These are phyloP conservation scores for Fusarium sp. DNA, from an alignment of 2,329 filamentous ascomycete genomes.

Conservation along the genomic window DNA sequence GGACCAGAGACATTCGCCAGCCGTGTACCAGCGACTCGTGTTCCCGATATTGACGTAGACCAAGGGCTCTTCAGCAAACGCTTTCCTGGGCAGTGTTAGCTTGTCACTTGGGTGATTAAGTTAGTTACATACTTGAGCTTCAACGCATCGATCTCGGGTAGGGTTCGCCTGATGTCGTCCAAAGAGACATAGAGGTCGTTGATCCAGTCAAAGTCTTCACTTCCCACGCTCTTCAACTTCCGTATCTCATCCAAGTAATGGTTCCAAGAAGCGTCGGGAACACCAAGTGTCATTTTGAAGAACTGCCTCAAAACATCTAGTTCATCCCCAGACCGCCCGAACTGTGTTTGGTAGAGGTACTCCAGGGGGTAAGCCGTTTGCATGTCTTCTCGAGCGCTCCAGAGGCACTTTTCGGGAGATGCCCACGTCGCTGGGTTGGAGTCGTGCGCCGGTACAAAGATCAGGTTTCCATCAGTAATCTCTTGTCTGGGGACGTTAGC, in stretches of 20 bases:
- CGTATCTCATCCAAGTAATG: conserved; percentile 31
- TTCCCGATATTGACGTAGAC: conserved; percentile 19
- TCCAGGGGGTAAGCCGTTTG: conserved; percentile 27
- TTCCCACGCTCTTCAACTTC: conserved; percentile 7
- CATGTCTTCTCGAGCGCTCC: conserved; percentile 30
- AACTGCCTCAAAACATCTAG: conserved; percentile 32
- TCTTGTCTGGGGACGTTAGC: conserved; percentile 7
- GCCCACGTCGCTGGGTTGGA: conserved; percentile 19
- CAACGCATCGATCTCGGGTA: not conserved
- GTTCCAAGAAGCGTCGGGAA: conserved; percentile 27
- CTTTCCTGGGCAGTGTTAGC: conserved; percentile 7
- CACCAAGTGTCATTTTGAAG: conserved; percentile 15
- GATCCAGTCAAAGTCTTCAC: conserved; percentile 32
- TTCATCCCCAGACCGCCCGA: conserved; percentile 12
- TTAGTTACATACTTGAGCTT: conserved; percentile 3
- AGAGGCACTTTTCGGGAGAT: conserved; percentile 18
- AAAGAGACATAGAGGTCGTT: conserved; percentile 19
- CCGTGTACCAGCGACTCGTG: conserved; percentile 43
- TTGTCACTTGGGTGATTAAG: accelerated
- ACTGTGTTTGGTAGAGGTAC: conserved; percentile 22
- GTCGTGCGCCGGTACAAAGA: conserved; percentile 19
- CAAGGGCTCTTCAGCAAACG: conserved; percentile 16
- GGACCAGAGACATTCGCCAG: conserved; percentile 50
- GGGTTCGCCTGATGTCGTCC: not conserved
- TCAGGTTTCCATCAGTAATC: conserved; percentile 6